These are phyloP conservation scores for Rhizopogon vulgaris DNA, from an alignment of 768 basidiomycete species.

Conservation along the genomic window DNA sequence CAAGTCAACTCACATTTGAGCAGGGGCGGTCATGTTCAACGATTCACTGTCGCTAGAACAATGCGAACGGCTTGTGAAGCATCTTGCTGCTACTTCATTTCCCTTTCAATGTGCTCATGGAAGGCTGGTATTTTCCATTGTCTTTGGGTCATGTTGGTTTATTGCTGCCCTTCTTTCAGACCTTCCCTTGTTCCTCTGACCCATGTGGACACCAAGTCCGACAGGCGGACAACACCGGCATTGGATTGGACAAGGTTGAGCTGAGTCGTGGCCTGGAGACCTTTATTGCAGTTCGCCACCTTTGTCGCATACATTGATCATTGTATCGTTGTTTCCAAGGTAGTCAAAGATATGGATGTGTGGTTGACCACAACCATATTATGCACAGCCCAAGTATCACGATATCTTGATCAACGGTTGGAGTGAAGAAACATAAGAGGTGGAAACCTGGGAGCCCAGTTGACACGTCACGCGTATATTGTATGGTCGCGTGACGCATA, in stretches of 20 bases:
- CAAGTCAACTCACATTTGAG: slow-evolving; percentile 1
- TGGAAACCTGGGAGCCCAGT: too few species aligned
- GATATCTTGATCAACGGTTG: too few species aligned
- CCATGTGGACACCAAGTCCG: slow-evolving; percentile 16
- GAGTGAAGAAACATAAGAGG: too few species aligned
- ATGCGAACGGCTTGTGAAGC: slow-evolving; percentile 59
- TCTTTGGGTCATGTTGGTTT: neutral
- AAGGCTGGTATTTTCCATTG: slow-evolving; percentile 38
- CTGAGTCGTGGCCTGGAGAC: neutral
- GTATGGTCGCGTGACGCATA: slow-evolving; percentile 27
- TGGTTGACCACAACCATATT: too few species aligned
- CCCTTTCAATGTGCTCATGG: slow-evolving; percentile 99
- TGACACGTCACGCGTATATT: neutral
- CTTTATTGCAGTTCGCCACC: neutral
- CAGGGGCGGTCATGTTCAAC: slow-evolving; percentile 98
- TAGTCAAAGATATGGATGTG: too few species aligned
- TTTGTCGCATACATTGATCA: slow-evolving; percentile 4
- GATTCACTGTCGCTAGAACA: slow-evolving; percentile 66
- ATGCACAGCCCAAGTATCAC: too few species aligned
- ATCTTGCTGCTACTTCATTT: slow-evolving; percentile 66
- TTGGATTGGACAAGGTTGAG: slow-evolving; percentile 20
- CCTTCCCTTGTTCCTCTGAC: slow-evolving; percentile 52
- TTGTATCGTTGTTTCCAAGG: slow-evolving; percentile 7
- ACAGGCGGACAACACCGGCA: slow-evolving; percentile 4
- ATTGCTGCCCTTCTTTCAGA: slow-evolving; percentile 22